These are phyloP conservation scores for Backusella macrospora DNA, from an alignment of 192 early-diverging fungal genomes.

Conservation along the genomic window DNA sequence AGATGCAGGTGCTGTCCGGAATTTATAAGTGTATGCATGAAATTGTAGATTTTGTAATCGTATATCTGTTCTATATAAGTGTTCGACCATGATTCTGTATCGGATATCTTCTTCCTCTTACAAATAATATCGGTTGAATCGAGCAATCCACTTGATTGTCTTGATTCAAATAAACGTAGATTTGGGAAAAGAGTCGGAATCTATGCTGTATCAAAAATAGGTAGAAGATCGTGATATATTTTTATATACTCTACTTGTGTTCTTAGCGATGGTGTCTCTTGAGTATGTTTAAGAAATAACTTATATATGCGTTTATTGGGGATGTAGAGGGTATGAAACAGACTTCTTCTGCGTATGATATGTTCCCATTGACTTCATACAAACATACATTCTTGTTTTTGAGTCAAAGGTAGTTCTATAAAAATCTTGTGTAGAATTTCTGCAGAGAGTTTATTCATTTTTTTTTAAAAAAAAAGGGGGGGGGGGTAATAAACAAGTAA, in stretches of 20 bases:
- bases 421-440: neutral
- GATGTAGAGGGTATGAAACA: neutral
- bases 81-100: too few relatives aligned
- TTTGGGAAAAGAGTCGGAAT: neutral
- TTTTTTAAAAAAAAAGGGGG: neutral
- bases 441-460: neutral
- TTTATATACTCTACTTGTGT: neutral
- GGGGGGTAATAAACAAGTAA: neutral
- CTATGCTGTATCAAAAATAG: neutral
- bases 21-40: too few relatives aligned
- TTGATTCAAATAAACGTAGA: neutral
- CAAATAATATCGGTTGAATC: neutral
- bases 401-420: neutral
- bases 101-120: neutral
- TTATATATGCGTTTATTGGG: neutral
- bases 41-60: neutral
- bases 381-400: slow-evolving; percentile 1
- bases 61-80: neutral
- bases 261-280: neutral
- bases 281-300: neutral
- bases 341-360: neutral
- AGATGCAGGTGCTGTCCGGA: neutral
- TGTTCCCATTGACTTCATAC: neutral
- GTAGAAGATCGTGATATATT: too few relatives aligned
- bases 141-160: neutral